Evolutionary conservation across 1,284 basidiomycete species (phyloP), one percentile per base, ranked within the genome.

Genomic region (Austroboletus niveus): DNA sequence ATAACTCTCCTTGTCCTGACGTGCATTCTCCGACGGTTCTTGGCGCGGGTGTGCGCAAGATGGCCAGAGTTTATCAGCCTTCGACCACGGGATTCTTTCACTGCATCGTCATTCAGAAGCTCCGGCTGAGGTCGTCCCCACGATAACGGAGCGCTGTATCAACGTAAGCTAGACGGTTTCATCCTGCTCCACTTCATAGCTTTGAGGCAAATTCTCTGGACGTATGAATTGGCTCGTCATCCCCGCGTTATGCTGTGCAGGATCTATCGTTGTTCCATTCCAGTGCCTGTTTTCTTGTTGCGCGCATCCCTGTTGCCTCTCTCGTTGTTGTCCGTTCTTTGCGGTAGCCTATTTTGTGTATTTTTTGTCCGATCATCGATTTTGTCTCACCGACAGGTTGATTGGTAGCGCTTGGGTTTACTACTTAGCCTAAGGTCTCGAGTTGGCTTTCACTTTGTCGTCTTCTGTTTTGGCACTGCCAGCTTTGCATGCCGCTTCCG

Each of bases 311-410:
- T 29, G 27, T 29, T 29, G 7, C 27, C 27, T 8, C 27, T 29
- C 7, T 7, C 6, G 27, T 29, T 8, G 8, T 8, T 29, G 27
- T 29, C 27, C 27, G 27, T 29, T 29, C 14, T 36, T 49, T 27
- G n/a, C 20, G 24, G 39, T 31, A 34, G 36, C 39, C 17, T 36
- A 36, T 36, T 36, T 36, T 36, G 29, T 42, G 42, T 20, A 17
- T 15, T 15, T 39, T 20, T 31, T 20, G 12, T 12, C 31, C 43
- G 50, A 55, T 58, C 20, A 51, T 47, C 52, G 57, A 44, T 53
- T 17, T 10, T 35, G 36, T 34, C 36, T 8, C n/a, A 17, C 11
- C 3, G 8, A 8, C 36, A 38, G n/a, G 36, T 15, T 35, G 5
- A 22, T n/a, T 48, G 44, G 45, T 45, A 48, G 34, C 41, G 34